These are phyloP conservation scores for Babesia divergens DNA, from an alignment of 169 alveolate species.

Conservation along the genomic window DNA sequence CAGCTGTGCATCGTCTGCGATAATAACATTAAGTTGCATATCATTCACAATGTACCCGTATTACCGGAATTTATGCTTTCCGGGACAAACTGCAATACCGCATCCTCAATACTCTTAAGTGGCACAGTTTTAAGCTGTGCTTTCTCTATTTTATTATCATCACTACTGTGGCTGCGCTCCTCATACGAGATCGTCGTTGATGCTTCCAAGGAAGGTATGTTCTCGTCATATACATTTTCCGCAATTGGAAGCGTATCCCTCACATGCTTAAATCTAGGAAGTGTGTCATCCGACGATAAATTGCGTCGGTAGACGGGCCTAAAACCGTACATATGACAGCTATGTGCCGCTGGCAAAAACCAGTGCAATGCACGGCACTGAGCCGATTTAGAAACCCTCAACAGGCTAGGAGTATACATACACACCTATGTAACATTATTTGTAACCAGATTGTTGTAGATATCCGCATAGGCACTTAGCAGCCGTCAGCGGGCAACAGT, in stretches of 20 bases:
- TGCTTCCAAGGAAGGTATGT: background rate
- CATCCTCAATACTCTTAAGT: conserved; percentile 43
- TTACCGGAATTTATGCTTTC: conserved; percentile 21
- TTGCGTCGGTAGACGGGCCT: background rate
- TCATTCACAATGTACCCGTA: conserved; percentile 6
- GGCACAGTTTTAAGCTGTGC: conserved; percentile 13
- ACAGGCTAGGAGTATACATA: background rate
- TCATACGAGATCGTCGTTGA: background rate
- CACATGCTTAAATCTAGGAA: conserved; percentile 44
- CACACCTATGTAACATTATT: background rate
- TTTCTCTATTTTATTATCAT: background rate
- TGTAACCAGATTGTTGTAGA: background rate
- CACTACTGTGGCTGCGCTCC: background rate
- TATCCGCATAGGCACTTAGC: too few species aligned
- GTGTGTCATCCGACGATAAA: conserved; percentile 10
- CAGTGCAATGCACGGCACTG: background rate
- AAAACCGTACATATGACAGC: background rate
- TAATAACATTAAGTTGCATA: background rate
- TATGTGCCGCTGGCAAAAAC: background rate
- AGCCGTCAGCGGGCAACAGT: too few species aligned
- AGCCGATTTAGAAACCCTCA: background rate
- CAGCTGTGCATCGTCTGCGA: conserved; percentile 25
- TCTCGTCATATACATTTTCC: background rate
- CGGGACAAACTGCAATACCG: conserved; percentile 57
- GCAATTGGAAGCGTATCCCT: conserved; percentile 1